Evolutionary conservation across 768 basidiomycete species (phyloP).

Genomic region (Tylopilus felleus): DNA sequence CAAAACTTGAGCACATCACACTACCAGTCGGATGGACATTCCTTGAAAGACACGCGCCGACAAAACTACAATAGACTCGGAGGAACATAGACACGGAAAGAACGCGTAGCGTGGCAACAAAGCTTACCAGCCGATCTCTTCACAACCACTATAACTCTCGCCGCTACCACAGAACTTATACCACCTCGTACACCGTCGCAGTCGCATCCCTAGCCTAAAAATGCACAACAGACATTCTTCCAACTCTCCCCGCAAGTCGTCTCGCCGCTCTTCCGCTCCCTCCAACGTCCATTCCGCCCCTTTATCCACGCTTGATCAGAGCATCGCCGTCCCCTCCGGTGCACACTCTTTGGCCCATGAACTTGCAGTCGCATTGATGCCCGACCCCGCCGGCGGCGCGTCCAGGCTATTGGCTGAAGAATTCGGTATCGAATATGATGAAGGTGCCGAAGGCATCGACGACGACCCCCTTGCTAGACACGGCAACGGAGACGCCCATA

Average conservation of each 20-base stretch:
- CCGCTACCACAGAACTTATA: constrained; percentile 11
- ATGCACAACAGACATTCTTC: constrained; percentile 30
- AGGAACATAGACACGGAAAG: constrained; percentile 3
- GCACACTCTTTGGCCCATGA: constrained; percentile 80
- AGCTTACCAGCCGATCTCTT: constrained; percentile 12
- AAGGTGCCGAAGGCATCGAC: constrained; percentile 79
- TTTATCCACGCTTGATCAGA: constrained; percentile 32
- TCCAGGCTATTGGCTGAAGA: constrained; percentile 82
- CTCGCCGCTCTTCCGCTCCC: constrained; percentile 28
- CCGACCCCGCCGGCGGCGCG: constrained; percentile 68
- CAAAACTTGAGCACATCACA: neutral
- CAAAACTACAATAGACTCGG: neutral
- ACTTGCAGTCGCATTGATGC: constrained; percentile 82
- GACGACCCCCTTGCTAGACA: constrained; percentile 24
- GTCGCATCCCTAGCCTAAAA: neutral
- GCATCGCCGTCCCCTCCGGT: constrained; percentile 28
- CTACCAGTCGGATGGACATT: constrained; percentile 27
- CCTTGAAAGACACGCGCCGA: constrained; percentile 19
- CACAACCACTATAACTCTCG: constrained; percentile 7
- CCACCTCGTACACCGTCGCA: constrained; percentile 2
- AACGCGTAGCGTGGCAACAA: constrained; percentile 5
- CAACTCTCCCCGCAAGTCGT: constrained; percentile 27
- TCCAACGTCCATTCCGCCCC: constrained; percentile 24
- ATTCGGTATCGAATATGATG: constrained; percentile 87
- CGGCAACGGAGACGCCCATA: constrained; percentile 25